Evolutionary conservation across 2,329 filamentous ascomycete genomes (phyloP).

Genomic region (Fusarium decemcellulare): DNA sequence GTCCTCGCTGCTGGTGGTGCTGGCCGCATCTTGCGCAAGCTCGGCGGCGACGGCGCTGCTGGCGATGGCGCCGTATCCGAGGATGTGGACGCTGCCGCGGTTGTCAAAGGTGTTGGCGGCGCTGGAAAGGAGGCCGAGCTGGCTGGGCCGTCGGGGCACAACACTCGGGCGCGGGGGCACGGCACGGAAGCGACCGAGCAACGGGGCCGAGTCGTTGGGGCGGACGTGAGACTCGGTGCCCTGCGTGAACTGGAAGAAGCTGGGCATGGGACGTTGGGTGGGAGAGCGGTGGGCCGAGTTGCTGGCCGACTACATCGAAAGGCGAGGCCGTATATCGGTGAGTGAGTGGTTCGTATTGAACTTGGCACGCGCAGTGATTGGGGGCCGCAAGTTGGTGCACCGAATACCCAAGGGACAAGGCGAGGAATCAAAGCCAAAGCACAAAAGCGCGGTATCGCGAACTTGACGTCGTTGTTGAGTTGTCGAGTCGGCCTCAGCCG

Average conservation of each 20-base stretch:
- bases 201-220: slow-evolving; percentile 69
- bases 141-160: slow-evolving; percentile 49
- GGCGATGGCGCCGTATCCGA: slow-evolving; percentile 67
- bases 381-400: background rate
- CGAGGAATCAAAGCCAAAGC: no score
- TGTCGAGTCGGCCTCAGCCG: slow-evolving; percentile 10
- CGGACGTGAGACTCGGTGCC: slow-evolving; percentile 71
- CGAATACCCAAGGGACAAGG: background rate
- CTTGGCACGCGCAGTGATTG: background rate
- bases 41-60: slow-evolving; percentile 55
- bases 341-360: background rate
- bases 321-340: slow-evolving; percentile 9
- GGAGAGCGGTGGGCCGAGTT: slow-evolving; percentile 16
- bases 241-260: slow-evolving; percentile 78
- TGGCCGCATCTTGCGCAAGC: slow-evolving; percentile 50
- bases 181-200: slow-evolving; percentile 76
- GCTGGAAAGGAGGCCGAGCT: slow-evolving; percentile 57
- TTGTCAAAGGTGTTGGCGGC: slow-evolving; percentile 46
- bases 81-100: slow-evolving; percentile 66
- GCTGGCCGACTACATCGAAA: slow-evolving; percentile 40
- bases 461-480: slow-evolving; percentile 23
- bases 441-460: slow-evolving; percentile 10
- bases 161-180: slow-evolving; percentile 63
- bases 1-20: slow-evolving; percentile 44
- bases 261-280: slow-evolving; percentile 63